These are phyloP conservation scores for Rhododendron molle DNA, from an alignment of 148 eudicot genomes.

Conservation along the genomic window DNA sequence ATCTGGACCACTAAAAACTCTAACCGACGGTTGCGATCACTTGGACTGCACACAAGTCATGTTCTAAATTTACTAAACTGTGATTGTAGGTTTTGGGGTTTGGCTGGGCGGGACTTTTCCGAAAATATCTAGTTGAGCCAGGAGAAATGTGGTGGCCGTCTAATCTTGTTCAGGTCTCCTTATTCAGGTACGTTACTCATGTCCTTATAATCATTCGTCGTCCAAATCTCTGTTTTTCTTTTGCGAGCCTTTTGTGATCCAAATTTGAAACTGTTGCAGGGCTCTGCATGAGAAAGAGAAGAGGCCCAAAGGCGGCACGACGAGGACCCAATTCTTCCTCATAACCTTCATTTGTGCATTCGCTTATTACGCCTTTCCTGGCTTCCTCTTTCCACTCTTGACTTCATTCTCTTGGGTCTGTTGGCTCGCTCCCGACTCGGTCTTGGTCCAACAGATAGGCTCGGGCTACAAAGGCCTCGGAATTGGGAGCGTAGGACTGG, in stretches of 20 bases:
- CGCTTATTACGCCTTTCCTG: slow-evolving; percentile 50
- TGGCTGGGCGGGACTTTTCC: slow-evolving; percentile 88
- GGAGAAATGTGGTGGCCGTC: slow-evolving; percentile 90
- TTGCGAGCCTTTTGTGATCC: background rate
- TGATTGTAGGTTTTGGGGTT: slow-evolving; percentile 55
- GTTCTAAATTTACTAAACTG: background rate
- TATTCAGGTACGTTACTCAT: slow-evolving; percentile 51
- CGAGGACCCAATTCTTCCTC: slow-evolving; percentile 58
- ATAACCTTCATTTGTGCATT: slow-evolving; percentile 35
- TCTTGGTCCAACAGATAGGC: slow-evolving; percentile 56
- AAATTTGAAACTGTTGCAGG: slow-evolving; percentile 26
- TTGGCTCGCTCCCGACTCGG: slow-evolving; percentile 46
- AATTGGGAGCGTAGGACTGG: slow-evolving; percentile 50
- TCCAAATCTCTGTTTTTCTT: background rate
- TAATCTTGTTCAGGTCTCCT: slow-evolving; percentile 73
- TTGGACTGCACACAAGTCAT: too few relatives aligned
- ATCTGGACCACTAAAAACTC: too few relatives aligned
- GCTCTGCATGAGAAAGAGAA: slow-evolving; percentile 68
- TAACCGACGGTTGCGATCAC: too few relatives aligned
- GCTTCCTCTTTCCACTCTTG: slow-evolving; percentile 37
- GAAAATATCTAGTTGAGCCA: slow-evolving; percentile 73
- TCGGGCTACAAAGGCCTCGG: slow-evolving; percentile 61
- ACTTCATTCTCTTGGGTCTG: slow-evolving; percentile 70
- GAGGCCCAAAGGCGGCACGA: slow-evolving; percentile 43
- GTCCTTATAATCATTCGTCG: background rate